Evolutionary conservation across 306 rosid species (phyloP), one percentile per base, ranked within the genome.

Genomic region (Rosa persica): DNA sequence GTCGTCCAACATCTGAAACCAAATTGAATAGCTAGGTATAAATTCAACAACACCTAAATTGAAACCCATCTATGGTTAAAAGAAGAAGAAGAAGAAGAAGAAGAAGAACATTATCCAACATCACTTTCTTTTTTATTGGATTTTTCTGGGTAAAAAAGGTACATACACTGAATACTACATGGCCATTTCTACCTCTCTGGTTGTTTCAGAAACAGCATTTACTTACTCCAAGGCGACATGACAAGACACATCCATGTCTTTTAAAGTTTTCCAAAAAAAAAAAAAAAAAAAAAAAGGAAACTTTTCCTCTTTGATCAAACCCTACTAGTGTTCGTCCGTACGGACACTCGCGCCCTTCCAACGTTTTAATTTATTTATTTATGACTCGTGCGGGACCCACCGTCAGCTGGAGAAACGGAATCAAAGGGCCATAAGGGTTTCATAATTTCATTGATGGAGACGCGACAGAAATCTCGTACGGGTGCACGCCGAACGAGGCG

Each of bases 391-490:
- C 6, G 20, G 49, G 72, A n/a, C 67, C 75, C 74, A 16, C 2
- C 23, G 7, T 61, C 39, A 27, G 36, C 65, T 22, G 64, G 9
- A 20, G 20, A 55, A n/a, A 20, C 23, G 10, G 36, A 30, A n/a
- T 2, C 7, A 4, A 4, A 12, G 20, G 44, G 73, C 40, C 51
- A n/a, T 5, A 27, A 61, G 67, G 40, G 66, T 27, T 60, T 60
- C 1, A 22, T 13, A 20, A 39, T 27, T 60, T 60, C 1, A 22
- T 13, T 30, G 79, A 25, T 42, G 22, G 20, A 36, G 67, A 72
- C 83, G 46, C 27, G 48, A 74, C 79, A 15, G n/a, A 12, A 12
- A 36, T 47, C 60, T 69, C 27, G 81, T 78, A 70, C 52, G 52
- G 58, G 51, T 5, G 23, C 51, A 61, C 77, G 10, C 6, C 12